Percentiles rank a stretch among this genome's conserved stretches.
Evolutionary conservation across 306 rosid species (phyloP).

Genomic region (Cucurbita argyrosperma): DNA sequence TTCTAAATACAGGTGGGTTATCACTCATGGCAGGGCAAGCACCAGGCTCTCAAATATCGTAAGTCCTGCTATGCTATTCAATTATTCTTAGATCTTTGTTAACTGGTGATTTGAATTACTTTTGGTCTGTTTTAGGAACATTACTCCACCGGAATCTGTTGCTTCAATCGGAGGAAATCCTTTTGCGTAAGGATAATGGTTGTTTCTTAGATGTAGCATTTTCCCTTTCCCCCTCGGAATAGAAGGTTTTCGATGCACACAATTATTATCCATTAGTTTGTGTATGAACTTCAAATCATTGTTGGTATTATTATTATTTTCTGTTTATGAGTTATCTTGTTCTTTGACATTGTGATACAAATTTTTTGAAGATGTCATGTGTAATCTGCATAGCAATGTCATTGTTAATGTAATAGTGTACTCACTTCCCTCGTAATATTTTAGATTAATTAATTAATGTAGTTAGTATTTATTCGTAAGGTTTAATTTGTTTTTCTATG

Average conservation of each 20-base stretch:
- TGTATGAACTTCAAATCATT: neutral
- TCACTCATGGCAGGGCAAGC: conserved; percentile 48
- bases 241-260: neutral
- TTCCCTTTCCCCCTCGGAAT: neutral
- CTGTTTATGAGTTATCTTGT: neutral
- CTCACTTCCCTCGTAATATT: neutral
- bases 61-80: conserved; percentile 16
- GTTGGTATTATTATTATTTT: neutral
- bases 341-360: neutral
- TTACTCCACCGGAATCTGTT: conserved; percentile 42
- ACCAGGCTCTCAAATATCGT: conserved; percentile 36
- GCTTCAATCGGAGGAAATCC: conserved; percentile 77
- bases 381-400: neutral
- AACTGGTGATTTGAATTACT: neutral
- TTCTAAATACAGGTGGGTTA: conserved; percentile 44
- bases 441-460: neutral
- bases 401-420: neutral
- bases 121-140: conserved; percentile 34
- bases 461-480: too few species aligned
- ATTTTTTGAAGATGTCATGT: neutral
- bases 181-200: conserved; percentile 40
- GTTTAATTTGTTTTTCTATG: neutral
- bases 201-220: neutral
- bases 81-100: neutral
- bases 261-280: neutral